Evolutionary conservation across 2,329 filamentous ascomycete genomes (phyloP), one percentile per base, ranked within the genome.

Genomic region (Pseudonectria foliicola): DNA sequence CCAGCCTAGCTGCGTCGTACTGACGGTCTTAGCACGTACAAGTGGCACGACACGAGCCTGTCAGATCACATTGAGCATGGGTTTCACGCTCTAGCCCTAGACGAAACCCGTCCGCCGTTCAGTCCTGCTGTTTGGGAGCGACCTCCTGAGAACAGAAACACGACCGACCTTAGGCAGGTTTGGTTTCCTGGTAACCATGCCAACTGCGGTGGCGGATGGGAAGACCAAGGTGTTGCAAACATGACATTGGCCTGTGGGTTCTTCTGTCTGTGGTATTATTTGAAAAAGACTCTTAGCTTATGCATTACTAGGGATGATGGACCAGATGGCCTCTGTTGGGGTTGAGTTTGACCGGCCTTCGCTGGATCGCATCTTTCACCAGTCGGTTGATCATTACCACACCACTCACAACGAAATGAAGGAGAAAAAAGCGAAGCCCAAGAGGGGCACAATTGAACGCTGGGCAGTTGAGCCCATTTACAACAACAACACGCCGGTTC

Each of bases 111-210:
- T 7, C 54, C 65, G 1, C 66, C 72, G 0, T 79, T 77, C 39
- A 59, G 56, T n/a, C 72, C 73, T 10, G 70, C 73, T 3, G 54
- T 77, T 2, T 77, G 71, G 73, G 68, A 74, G 44, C 59, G 66
- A 13, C 54, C 57, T 7, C 55, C 56, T 0, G 52, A 57, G 16
- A 60, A 64, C 21, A 56, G 53, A 25, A 48, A 56, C 11, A 59
- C 53, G 14, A 68, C 66, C 2, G 61, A 72, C 39, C 56, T 72
- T 29, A 60, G 67, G 18, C 69, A 72, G 42, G 67, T 71, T 10
- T 81, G 77, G 77, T 87, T 88, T 49, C 77, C 82, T 0, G 82
- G 82, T 6, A 75, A 73, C 32, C 83, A 88, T 52, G 76, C 69
- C 10, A 82, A 85, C 47, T 75, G 83, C 30, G 82, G 82, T 4